Evolutionary conservation across 2,329 filamentous ascomycete species (phyloP), one percentile per base, ranked within the genome.

Genomic region (Stachybotrys chartarum): DNA sequence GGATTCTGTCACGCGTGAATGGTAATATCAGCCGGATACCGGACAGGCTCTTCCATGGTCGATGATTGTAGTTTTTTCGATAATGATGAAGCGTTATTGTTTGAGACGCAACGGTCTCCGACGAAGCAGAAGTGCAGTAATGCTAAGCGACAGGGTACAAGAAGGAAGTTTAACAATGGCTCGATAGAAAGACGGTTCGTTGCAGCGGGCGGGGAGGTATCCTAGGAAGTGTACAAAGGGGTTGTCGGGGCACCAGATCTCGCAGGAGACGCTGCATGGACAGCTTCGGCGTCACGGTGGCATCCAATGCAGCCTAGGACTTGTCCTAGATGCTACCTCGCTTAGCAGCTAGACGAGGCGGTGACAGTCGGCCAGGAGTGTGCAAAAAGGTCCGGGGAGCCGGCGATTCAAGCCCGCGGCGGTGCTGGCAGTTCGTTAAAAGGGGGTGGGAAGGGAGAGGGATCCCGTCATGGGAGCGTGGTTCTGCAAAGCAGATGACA

Each of bases 31-130:
- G 62, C 63, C 64, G 61, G 64, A 61, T 60, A 69, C 57, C 62
- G 64, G 63, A 68, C 60, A 60, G 63, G 64, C 65, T 69, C 62
- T 68, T 68, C 68, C 68, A 70, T 70, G 60, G 65, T 62, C 64
- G 54, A 56, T 54, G 57, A 51, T 42, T 58, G 57, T 8, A 8
- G 44, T 35, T 47, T 54, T 30, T 52, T 18, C 11, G 49, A 35
- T 42, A 14, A 14, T 42, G 35, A 14, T 42, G 5, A 10, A 10
- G 35, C 10, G 35, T 10, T 42, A 42, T 42, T 10, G 35, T 10
- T 10, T 5, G 35, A 42, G 35, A 14, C 35, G 35, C 35, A 10
- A 14, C 10, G 35, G 14, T 42, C 35, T 24, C 24, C 24, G 24
- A 24, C 24, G 24, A 24, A 24, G 24, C 24, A 24, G 35, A 42